Conservation (phyloP, 2,329 filamentous ascomycete genomes). For the Hypoxylon sp. region DNA sequence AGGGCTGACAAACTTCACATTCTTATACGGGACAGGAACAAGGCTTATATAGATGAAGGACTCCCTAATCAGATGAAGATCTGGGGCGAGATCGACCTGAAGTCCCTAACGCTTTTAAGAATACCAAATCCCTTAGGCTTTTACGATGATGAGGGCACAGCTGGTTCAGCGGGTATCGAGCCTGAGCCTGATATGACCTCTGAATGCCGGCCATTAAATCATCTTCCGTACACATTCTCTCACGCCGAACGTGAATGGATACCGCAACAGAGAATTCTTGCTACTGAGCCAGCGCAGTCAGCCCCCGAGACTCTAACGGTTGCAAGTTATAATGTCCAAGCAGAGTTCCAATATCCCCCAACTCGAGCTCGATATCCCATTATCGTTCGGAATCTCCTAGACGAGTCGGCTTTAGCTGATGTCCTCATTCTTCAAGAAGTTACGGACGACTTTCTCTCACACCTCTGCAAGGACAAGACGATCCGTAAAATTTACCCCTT, state of each 20-base stretch:
- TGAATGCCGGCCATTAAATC: slow-evolving; percentile 18
- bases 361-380: slow-evolving; percentile 59
- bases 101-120: slow-evolving; percentile 40
- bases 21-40: slow-evolving; percentile 63
- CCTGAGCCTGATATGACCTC: neutral
- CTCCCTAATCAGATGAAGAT: slow-evolving; percentile 66
- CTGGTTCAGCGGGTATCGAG: neutral
- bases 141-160: slow-evolving; percentile 29
- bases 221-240: slow-evolving; percentile 45
- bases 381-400: slow-evolving; percentile 62
- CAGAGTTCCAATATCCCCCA: slow-evolving; percentile 65
- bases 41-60: slow-evolving; percentile 48
- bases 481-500: slow-evolving; percentile 68
- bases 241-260: slow-evolving; percentile 43
- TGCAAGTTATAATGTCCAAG: slow-evolving; percentile 68
- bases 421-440: slow-evolving; percentile 73
- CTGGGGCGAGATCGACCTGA: slow-evolving; percentile 66
- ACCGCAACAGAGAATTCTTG: slow-evolving; percentile 14
- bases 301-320: slow-evolving; percentile 52
- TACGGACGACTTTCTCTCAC: slow-evolving; percentile 73
- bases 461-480: slow-evolving; percentile 63
- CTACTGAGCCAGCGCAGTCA: slow-evolving; percentile 7
- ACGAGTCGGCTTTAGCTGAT: slow-evolving; percentile 60
- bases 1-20: slow-evolving; percentile 64
- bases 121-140: slow-evolving; percentile 33